Evolutionary conservation across 164 flowering plant species (phyloP), one percentile per base, ranked within the genome.

Genomic region (Kingdonia uniflora): DNA sequence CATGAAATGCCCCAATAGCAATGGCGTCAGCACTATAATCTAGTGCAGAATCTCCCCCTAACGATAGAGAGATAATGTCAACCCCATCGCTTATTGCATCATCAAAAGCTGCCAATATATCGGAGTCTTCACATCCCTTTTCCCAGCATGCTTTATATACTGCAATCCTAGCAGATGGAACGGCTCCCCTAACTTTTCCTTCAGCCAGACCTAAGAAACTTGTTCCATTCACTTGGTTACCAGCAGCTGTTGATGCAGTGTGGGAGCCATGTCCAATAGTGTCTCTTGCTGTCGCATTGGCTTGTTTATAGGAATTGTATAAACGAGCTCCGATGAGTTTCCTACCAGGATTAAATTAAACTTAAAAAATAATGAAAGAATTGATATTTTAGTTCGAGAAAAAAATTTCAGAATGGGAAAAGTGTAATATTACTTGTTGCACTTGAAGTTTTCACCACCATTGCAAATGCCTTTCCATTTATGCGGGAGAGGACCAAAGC

Each of bases 161-260:
- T 29, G 35, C 35, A 29, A 29, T 29, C 35, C 35, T 29, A 29
- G 35, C 35, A 29, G 35, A 29, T 29, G 35, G 35, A 29, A 29
- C 35, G 4, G 35, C 35, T 29, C 35, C 35, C 8, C 35, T 29
- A 3, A 29, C 35, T 29, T 29, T 29, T 3, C 49, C 49, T 45
- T 45, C 11, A 10, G 22, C 22, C 10, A 45, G 12, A 45, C 49
- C 49, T 14, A 16, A 16, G 11, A 75, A 35, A 46, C 69, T 72
- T 6, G 77, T 76, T 22, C 12, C 24, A 14, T 17, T 38, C 4
- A 79, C 81, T 25, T 14, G 0, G 24, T 49, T 56, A 0, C 81
- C 85, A 0, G 81, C 82, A 17, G 61, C 81, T 5, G 74, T 79
- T 0, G 84, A 79, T n/a, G 85, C 67, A 8, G 75, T 69, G 56